Evolutionary conservation across 1,284 basidiomycete species (phyloP).

Genomic region (Volvariella volvacea): DNA sequence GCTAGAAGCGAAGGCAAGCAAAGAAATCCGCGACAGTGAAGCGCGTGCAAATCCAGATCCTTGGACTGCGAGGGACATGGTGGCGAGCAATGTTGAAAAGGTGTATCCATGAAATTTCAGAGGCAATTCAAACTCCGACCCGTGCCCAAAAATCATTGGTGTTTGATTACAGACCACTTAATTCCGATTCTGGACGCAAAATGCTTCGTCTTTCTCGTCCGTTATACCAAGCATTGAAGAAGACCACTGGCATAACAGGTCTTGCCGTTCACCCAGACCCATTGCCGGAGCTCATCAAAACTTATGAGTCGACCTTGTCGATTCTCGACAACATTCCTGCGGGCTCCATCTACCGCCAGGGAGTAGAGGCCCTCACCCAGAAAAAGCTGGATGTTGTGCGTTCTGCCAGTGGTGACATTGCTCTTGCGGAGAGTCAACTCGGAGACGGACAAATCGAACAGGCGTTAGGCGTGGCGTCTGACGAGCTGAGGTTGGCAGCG

Average conservation of each 20-base stretch:
- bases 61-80: slow-evolving; percentile 23
- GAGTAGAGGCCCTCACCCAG: slow-evolving; percentile 82
- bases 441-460: slow-evolving; percentile 82
- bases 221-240: slow-evolving; percentile 63
- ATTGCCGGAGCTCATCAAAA: slow-evolving; percentile 68
- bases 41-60: neutral
- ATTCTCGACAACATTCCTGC: slow-evolving; percentile 68
- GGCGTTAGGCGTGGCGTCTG: slow-evolving; percentile 75
- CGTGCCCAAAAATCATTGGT: slow-evolving; percentile 5
- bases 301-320: slow-evolving; percentile 78
- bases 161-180: slow-evolving; percentile 10
- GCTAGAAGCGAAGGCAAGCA: slow-evolving; percentile 15
- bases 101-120: slow-evolving; percentile 6
- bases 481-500: slow-evolving; percentile 72
- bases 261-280: slow-evolving; percentile 73
- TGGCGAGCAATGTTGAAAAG: slow-evolving; percentile 18
- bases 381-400: slow-evolving; percentile 76
- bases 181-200: slow-evolving; percentile 5
- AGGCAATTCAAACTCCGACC: slow-evolving; percentile 32
- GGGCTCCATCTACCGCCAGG: slow-evolving; percentile 87
- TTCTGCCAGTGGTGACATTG: slow-evolving; percentile 58
- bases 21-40: slow-evolving; percentile 22
- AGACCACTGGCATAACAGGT: slow-evolving; percentile 76
- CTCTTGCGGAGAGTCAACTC: slow-evolving; percentile 64
- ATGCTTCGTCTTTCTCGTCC: slow-evolving; percentile 82